Conservation (phyloP, 2,329 filamentous ascomycete species). For the Pseudopithomyces maydicus region DNA sequence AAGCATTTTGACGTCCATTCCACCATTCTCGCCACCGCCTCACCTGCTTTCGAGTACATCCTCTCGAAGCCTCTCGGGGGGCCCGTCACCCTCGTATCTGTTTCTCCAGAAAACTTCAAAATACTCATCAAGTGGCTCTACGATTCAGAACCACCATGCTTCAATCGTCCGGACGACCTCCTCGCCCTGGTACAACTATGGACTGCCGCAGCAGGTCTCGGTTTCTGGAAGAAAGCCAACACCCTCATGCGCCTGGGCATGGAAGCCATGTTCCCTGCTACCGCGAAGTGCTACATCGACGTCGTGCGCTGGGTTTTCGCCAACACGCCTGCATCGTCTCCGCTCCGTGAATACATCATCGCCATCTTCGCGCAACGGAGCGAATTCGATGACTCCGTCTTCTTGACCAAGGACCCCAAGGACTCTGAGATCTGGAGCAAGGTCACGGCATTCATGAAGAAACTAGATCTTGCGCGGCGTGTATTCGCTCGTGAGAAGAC, state of each 20-base stretch:
- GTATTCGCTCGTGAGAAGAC: neutral
- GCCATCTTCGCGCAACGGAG: constrained; percentile 7
- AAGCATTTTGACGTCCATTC: constrained; percentile 11
- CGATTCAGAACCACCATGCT: neutral
- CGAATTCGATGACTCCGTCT: neutral
- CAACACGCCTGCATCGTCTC: neutral
- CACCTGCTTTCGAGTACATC: constrained; percentile 1
- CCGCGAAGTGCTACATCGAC: neutral
- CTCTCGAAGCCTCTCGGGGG: neutral
- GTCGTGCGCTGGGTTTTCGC: constrained; percentile 13
- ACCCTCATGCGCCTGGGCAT: constrained; percentile 13
- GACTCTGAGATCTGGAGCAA: constrained; percentile 2
- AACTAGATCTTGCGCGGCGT: neutral
- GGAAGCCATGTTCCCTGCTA: constrained; percentile 9
- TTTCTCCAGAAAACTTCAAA: neutral
- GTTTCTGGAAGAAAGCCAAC: constrained; percentile 12
- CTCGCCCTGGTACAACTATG: neutral
- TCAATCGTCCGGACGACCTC: neutral
- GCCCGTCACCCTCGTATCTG: neutral
- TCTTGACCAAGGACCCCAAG: neutral
- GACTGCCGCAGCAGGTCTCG: constrained; percentile 3
- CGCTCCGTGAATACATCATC: constrained; percentile 4
- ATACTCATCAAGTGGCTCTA: constrained; percentile 7
- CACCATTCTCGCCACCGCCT: constrained; percentile 1
- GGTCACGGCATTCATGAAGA: neutral